These are phyloP conservation scores for Collybia sordida DNA, from an alignment of 768 basidiomycete genomes.

Conservation along the genomic window DNA sequence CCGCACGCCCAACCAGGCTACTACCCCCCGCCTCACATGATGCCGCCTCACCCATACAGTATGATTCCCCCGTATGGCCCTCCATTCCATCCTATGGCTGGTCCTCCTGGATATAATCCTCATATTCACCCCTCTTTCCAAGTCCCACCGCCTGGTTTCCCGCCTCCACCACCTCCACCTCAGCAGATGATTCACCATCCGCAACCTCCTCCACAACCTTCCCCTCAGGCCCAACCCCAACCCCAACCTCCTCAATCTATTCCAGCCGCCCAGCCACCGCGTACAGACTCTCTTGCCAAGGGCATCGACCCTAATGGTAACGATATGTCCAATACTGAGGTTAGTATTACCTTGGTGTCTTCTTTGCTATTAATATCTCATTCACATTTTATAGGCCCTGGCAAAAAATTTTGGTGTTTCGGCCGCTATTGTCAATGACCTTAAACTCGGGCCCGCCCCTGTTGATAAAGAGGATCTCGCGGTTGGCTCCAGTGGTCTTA, in stretches of 20 bases:
- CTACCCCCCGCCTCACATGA: constrained; percentile 33
- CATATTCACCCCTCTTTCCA: constrained; percentile 57
- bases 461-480: constrained; percentile 73
- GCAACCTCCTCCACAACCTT: constrained; percentile 23
- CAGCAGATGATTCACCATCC: constrained; percentile 43
- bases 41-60: background rate
- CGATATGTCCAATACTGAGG: constrained; percentile 74
- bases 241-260: constrained; percentile 24
- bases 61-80: constrained; percentile 26
- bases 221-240: constrained; percentile 30
- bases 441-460: constrained; percentile 47
- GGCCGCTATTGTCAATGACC: constrained; percentile 63
- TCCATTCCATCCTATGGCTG: constrained; percentile 36
- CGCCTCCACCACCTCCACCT: constrained; percentile 62
- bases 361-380: background rate
- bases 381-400: constrained; percentile 43
- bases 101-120: constrained; percentile 41
- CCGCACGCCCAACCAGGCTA: constrained; percentile 33
- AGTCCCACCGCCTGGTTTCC: constrained; percentile 38
- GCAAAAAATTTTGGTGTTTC: constrained; percentile 82
- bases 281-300: constrained; percentile 43
- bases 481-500: constrained; percentile 70
- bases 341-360: constrained; percentile 18
- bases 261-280: constrained; percentile 11
- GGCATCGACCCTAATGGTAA: constrained; percentile 80